Percentiles rank a stretch among this genome's conserved stretches.
Evolutionary conservation across 1,139 yeast genomes (phyloP).

Genomic region (Yamadazyma dushanensis): DNA sequence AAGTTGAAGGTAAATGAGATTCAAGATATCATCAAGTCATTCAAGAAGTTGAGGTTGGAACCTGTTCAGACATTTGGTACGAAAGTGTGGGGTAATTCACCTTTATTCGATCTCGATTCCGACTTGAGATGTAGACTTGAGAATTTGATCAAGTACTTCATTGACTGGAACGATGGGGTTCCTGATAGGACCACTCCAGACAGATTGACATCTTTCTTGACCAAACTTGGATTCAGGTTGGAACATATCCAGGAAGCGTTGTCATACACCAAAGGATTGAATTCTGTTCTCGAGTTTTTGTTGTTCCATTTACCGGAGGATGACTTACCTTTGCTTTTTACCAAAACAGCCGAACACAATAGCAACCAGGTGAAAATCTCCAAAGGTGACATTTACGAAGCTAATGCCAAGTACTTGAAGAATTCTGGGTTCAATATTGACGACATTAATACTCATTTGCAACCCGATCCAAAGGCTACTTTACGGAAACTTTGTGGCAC

Average conservation of each 20-base stretch:
- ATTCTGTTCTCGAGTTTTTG: constrained; percentile 74
- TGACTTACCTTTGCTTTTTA: constrained; percentile 68
- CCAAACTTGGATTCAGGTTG: constrained; percentile 63
- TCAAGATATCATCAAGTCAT: constrained; percentile 1
- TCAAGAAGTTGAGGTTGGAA: constrained; percentile 7
- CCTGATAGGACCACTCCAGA: constrained; percentile 8
- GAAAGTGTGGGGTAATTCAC: constrained; percentile 67
- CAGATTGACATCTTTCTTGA: constrained; percentile 22
- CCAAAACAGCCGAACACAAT: constrained; percentile 47
- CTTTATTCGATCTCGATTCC: constrained; percentile 51
- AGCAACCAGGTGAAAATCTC: constrained; percentile 51
- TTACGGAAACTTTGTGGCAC: constrained; percentile 51
- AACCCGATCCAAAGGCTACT: constrained; percentile 51
- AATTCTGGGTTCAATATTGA: constrained; percentile 72
- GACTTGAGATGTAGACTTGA: constrained; percentile 56
- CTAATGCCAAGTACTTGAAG: constrained; percentile 51
- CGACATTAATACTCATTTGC: constrained; percentile 54
- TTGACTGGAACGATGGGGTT: constrained; percentile 48
- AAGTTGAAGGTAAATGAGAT: constrained; percentile 4
- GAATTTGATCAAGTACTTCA: constrained; percentile 50
- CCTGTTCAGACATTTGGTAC: constrained; percentile 41
- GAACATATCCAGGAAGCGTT: constrained; percentile 74
- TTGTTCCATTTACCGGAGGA: constrained; percentile 90
- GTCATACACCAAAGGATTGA: constrained; percentile 53
- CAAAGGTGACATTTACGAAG: constrained; percentile 39